These are phyloP conservation scores for Trypanosoma avium DNA, from an alignment of 208 protist genomes.

Conservation along the genomic window DNA sequence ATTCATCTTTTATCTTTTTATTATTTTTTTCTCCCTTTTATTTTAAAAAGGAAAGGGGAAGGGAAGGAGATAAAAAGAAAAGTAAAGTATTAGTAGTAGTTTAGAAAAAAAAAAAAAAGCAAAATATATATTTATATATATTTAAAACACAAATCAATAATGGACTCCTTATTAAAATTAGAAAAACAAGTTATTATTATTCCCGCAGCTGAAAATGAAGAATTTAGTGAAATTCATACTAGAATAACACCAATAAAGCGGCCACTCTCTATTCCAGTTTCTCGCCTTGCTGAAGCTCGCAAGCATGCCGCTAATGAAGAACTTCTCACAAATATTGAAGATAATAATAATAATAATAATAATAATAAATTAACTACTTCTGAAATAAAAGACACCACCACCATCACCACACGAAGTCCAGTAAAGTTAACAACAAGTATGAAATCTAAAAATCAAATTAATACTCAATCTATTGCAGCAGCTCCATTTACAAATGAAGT, in stretches of 20 bases:
- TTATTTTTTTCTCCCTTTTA: background rate
- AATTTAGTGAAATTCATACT: background rate
- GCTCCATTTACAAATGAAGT: background rate
- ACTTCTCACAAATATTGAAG: background rate
- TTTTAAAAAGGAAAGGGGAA: background rate
- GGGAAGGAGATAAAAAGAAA: background rate
- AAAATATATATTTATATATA: no score
- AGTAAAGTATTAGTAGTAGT: background rate
- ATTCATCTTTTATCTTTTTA: no score
- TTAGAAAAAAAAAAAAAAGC: background rate
- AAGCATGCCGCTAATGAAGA: background rate
- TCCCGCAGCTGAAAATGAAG: background rate
- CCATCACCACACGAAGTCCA: no score
- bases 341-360: background rate
- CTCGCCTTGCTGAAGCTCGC: slow-evolving; percentile 6
- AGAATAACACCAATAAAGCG: background rate
- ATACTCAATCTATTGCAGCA: background rate
- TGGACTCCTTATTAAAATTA: slow-evolving; percentile 10
- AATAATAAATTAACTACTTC: no score
- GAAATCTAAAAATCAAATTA: background rate
- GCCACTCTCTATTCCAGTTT: slow-evolving; percentile 7
- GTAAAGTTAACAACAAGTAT: background rate
- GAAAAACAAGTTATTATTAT: background rate
- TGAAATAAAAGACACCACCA: background rate
- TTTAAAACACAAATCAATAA: background rate